These are phyloP conservation scores for Penicillium ochrochloron DNA, from an alignment of 495 filamentous ascomycete species.

Conservation along the genomic window DNA sequence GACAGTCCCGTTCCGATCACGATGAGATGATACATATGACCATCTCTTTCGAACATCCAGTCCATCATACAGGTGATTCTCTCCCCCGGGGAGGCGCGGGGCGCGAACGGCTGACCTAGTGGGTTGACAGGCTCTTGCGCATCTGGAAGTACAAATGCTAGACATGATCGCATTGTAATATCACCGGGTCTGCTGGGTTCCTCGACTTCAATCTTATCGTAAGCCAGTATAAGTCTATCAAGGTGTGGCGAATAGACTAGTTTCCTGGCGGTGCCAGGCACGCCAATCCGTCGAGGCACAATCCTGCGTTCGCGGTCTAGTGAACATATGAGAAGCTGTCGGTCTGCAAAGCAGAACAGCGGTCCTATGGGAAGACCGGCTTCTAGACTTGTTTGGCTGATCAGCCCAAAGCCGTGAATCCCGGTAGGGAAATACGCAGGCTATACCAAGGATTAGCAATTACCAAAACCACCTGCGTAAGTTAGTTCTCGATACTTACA, in stretches of 20 bases:
- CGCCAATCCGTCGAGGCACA: constrained; percentile 47
- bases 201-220: constrained; percentile 32
- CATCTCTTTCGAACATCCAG: constrained; percentile 49
- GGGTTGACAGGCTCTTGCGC: constrained; percentile 31
- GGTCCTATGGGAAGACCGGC: constrained; percentile 29
- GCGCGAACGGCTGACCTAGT: constrained; percentile 5
- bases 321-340: constrained; percentile 45
- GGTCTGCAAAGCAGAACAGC: constrained; percentile 50
- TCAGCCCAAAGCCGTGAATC: constrained; percentile 40
- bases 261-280: constrained; percentile 49
- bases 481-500: constrained; percentile 33
- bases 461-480: neutral
- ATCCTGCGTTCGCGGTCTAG: constrained; percentile 39
- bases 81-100: constrained; percentile 44
- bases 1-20: constrained; percentile 48
- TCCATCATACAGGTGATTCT: constrained; percentile 54
- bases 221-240: constrained; percentile 47
- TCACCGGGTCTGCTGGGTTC: constrained; percentile 30
- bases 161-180: constrained; percentile 37
- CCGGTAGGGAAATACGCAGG: constrained; percentile 45
- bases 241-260: constrained; percentile 48
- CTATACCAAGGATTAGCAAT: constrained; percentile 30
- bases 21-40: constrained; percentile 52
- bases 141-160: constrained; percentile 52
- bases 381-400: constrained; percentile 21